Evolutionary conservation across 2,329 filamentous ascomycete species (phyloP).

Genomic region (Lachnellula willkommii): DNA sequence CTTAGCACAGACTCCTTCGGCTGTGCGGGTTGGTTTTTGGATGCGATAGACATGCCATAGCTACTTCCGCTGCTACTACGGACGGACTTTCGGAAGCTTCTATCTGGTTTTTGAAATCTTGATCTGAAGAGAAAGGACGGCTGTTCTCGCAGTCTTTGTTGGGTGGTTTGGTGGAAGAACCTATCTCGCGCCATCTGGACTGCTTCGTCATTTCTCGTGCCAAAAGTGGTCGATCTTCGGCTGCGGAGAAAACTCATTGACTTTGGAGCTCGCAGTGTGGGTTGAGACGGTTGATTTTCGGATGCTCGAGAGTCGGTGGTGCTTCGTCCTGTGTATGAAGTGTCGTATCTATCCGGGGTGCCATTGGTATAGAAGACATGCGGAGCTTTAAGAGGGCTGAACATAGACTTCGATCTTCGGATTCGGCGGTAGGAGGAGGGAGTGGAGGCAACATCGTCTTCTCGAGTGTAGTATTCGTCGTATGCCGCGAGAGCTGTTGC

Average conservation of each 20-base stretch:
- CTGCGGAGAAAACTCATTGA: slow-evolving; percentile 50
- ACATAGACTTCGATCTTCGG: slow-evolving; percentile 53
- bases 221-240: slow-evolving; percentile 23
- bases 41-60: slow-evolving; percentile 30
- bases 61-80: slow-evolving; percentile 40
- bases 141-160: slow-evolving; percentile 37
- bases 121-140: slow-evolving; percentile 42
- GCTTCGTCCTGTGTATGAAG: slow-evolving; percentile 6
- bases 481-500: slow-evolving; percentile 34
- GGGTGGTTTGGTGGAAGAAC: slow-evolving; percentile 33
- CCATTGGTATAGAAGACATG: slow-evolving; percentile 29
- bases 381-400: slow-evolving; percentile 31
- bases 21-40: slow-evolving; percentile 16
- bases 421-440: slow-evolving; percentile 46
- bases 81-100: slow-evolving; percentile 45
- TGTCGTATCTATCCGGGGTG: slow-evolving; percentile 18
- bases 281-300: slow-evolving; percentile 22
- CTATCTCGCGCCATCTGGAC: slow-evolving; percentile 35
- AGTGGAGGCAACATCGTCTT: slow-evolving; percentile 44
- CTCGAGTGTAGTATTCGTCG: slow-evolving; percentile 42
- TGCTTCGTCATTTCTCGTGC: slow-evolving; percentile 32
- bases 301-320: slow-evolving; percentile 15
- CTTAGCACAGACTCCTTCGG: slow-evolving; percentile 37
- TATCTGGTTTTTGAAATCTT: slow-evolving; percentile 29
- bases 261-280: slow-evolving; percentile 41